phyloP scores from a whole-genome alignment of 148 eudicot species.

The Silene uniflora region DNA sequence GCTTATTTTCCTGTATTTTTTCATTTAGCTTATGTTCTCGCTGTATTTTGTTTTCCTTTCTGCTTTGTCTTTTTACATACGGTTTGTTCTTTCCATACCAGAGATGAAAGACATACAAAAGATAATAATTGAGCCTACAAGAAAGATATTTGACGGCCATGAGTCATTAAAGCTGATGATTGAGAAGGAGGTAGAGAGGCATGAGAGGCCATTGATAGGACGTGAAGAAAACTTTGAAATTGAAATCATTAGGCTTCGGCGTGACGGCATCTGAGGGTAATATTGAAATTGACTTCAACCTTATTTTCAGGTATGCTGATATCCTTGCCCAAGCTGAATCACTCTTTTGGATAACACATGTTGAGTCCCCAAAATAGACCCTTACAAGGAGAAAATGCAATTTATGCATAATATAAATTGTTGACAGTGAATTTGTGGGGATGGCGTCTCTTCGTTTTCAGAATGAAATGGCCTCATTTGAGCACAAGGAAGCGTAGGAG shows the following conservation, averaged over 20 bases:
- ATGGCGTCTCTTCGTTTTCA: conserved; percentile 30
- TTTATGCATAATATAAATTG: no score
- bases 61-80: no score
- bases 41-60: no score
- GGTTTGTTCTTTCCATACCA: conserved; percentile 22
- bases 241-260: conserved; percentile 53
- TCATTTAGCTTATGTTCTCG: no score
- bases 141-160: no score
- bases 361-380: no score
- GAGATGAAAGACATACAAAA: conserved; percentile 44
- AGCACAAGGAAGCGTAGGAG: conserved; percentile 64
- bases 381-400: no score
- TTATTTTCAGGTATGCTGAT: no score
- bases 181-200: conserved; percentile 33
- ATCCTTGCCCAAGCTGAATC: no score
- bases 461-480: conserved; percentile 60
- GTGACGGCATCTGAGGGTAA: conserved; percentile 38
- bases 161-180: conserved; percentile 35
- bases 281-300: conserved; percentile 49
- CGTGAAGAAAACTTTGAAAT: conserved; percentile 45
- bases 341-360: no score
- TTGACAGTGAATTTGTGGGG: no score
- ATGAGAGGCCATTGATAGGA: conserved; percentile 36
- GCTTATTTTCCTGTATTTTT: no score
- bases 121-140: conserved; percentile 26